Base-by-base conservation (phyloP, 192 early-diverging fungal species). In the Lobulomyces angularis region DNA sequence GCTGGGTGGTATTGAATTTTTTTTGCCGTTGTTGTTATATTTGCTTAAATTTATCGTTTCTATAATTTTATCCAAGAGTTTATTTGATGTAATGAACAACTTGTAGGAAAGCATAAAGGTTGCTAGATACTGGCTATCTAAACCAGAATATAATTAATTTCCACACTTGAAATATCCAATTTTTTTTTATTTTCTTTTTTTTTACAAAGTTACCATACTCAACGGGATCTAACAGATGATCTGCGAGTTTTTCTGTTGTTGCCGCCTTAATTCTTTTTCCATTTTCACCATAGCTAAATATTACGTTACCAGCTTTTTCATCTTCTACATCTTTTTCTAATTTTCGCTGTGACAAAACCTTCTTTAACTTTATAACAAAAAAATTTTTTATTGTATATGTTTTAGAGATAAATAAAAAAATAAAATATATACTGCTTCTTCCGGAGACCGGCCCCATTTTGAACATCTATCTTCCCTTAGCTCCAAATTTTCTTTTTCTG, bases 71-170 rank as follows among this genome's bases (percentile, higher is more conserved):
- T 64, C 62, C 35, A 75, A 47, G 8, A 75, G 41, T 11, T 46
- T 46, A 14, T 35, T 3, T 41, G 45, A 51, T 4, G 33, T 42
- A 37, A 67, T 62, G 45, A 65, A 76, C n/a, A 43, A 41, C 24
- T 43, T 45, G 34, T 62, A 61, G 18, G 68, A 71, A 12, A 76
- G 44, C 35, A 76, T 37, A 32, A 76, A 69, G 23, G 66, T 61
- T 37, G 68, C 60, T 32, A 60, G 45, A 36, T 57, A 72, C 17
- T 71, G 57, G 45, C 69, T 62, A 44, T 76, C 68, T 72, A 21
- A 19, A 17, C 33, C 14, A 20, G 19, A 38, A 51, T 16, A 8
- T 11, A 11, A 3, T n/a, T n/a, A 45, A 14, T 5, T 14, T 17
- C 1, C 3, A 16, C 16, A 1, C 16, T 48, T 14, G 19, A 33